Percentiles rank a stretch among this genome's conserved stretches.
Conservation (phyloP, 805 yeast genomes). For the Candida coquimbonensis region DNA sequence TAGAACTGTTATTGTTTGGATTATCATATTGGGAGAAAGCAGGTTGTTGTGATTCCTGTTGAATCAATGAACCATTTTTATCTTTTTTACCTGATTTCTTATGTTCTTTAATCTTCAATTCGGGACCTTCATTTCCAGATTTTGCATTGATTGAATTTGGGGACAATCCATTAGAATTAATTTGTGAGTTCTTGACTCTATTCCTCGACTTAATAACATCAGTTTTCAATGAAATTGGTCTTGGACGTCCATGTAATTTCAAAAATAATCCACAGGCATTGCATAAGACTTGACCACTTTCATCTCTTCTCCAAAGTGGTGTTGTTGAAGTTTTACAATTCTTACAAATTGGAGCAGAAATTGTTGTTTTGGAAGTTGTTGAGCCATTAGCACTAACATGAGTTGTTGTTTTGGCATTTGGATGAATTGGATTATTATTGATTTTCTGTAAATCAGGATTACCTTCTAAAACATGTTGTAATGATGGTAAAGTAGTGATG, state of each 20-base stretch:
- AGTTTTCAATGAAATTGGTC: conserved; percentile 87
- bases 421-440: conserved; percentile 23
- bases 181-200: conserved; percentile 52
- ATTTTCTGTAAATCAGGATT: not conserved
- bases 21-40: not conserved
- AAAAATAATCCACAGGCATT: conserved; percentile 91
- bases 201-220: conserved; percentile 90
- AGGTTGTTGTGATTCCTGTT: not conserved
- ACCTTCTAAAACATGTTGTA: not conserved
- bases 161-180: conserved; percentile 1
- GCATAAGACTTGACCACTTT: conserved; percentile 82
- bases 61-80: not conserved
- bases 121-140: conserved; percentile 17
- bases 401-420: conserved; percentile 56
- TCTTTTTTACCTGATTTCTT: conserved; percentile 9
- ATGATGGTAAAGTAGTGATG: not conserved
- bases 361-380: conserved; percentile 57
- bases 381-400: conserved; percentile 50
- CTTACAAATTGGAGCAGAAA: conserved; percentile 68
- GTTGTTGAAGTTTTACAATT: conserved; percentile 91
- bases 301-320: conserved; percentile 94
- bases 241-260: conserved; percentile 85
- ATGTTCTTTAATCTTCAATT: conserved; percentile 15
- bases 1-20: conserved; percentile 3
- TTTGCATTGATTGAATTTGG: conserved; percentile 8